A percentile compares a stretch with the other conserved stretches of the same genome.
These are phyloP conservation scores for Mucuna pruriens DNA, from an alignment of 306 rosid species.

Conservation along the genomic window DNA sequence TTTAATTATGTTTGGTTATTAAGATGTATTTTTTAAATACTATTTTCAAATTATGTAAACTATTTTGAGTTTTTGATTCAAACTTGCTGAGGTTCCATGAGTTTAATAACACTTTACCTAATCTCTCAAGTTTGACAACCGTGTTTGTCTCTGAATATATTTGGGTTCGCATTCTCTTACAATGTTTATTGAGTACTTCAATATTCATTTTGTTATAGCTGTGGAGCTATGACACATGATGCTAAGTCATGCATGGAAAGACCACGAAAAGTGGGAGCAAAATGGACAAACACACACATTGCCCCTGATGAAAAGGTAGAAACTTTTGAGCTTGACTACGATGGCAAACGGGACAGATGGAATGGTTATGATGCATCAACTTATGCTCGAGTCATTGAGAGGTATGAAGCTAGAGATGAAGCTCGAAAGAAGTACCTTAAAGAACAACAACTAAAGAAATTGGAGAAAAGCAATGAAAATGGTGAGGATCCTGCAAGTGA, in stretches of 20 bases:
- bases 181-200: neutral
- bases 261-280: constrained; percentile 39
- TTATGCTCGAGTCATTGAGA: constrained; percentile 41
- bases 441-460: constrained; percentile 38
- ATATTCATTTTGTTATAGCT: constrained; percentile 28
- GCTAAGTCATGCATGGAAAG: constrained; percentile 40
- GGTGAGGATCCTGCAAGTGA: constrained; percentile 48
- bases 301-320: constrained; percentile 42
- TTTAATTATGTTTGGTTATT: neutral
- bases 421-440: constrained; percentile 36
- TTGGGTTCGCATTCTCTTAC: neutral
- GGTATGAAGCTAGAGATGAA: constrained; percentile 43
- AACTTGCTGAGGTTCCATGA: neutral
- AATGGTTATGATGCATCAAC: constrained; percentile 41
- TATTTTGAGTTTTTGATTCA: neutral
- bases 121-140: neutral
- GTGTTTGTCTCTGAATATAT: neutral
- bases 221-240: constrained; percentile 41
- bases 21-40: neutral
- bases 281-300: constrained; percentile 34
- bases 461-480: constrained; percentile 41
- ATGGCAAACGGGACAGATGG: constrained; percentile 42
- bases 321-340: constrained; percentile 45
- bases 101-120: neutral
- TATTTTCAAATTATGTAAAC: neutral